These are phyloP conservation scores for Backusella macrospora DNA, from an alignment of 192 early-diverging fungal species.

Conservation along the genomic window DNA sequence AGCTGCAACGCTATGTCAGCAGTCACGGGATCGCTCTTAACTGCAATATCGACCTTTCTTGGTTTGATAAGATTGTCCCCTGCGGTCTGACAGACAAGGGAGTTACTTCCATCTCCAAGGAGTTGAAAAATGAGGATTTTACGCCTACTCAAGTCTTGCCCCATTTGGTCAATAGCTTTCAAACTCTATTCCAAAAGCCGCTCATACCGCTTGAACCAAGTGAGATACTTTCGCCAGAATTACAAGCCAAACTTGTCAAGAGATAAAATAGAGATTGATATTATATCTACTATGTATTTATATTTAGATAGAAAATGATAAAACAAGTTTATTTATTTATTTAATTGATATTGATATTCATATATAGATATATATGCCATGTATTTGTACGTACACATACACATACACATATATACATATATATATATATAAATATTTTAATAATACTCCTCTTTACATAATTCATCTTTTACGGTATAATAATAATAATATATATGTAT, in stretches of 20 bases:
- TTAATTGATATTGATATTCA: background rate
- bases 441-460: too few species aligned
- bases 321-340: background rate
- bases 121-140: constrained; percentile 30
- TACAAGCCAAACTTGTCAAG: background rate
- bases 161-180: constrained; percentile 40
- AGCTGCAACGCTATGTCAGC: constrained; percentile 85
- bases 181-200: constrained; percentile 9
- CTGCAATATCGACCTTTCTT: constrained; percentile 84
- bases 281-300: too few species aligned
- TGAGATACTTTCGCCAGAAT: background rate
- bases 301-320: background rate
- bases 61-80: constrained; percentile 89
- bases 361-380: too few species aligned
- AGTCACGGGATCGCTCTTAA: constrained; percentile 96
- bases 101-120: constrained; percentile 72
- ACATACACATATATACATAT: too few species aligned
- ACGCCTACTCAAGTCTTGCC: constrained; percentile 58
- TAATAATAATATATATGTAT: too few species aligned
- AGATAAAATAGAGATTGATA: background rate
- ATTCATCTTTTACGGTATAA: too few species aligned
- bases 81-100: constrained; percentile 83
- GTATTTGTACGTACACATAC: too few species aligned
- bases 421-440: too few species aligned
- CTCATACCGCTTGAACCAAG: constrained; percentile 9